These are phyloP conservation scores for Chalaropsis ovoidea DNA, from an alignment of 2,329 filamentous ascomycete genomes.

Conservation along the genomic window DNA sequence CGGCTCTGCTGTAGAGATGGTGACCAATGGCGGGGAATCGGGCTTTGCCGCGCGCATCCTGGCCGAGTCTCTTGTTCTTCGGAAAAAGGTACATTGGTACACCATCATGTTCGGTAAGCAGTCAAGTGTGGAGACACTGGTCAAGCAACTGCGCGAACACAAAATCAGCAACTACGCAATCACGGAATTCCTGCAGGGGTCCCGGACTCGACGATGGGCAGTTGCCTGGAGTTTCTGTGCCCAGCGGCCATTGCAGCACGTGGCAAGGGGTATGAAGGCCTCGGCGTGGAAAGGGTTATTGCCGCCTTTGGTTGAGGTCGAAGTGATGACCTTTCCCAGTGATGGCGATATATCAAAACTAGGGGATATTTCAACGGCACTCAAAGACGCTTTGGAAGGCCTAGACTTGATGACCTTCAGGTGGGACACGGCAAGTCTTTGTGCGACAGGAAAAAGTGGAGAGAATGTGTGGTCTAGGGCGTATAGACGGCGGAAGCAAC, in stretches of 20 bases:
- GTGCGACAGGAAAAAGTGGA: conserved; percentile 53
- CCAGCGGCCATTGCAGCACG: conserved; percentile 48
- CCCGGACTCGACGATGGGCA: conserved; percentile 73
- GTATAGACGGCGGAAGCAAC: not conserved
- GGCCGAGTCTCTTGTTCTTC: conserved; percentile 53
- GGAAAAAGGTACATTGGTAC: conserved; percentile 67
- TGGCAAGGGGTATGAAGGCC: conserved; percentile 39
- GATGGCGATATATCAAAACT: conserved; percentile 33
- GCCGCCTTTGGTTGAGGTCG: conserved; percentile 36
- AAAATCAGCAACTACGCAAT: conserved; percentile 70
- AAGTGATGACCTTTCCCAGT: conserved; percentile 39
- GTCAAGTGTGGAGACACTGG: conserved; percentile 51
- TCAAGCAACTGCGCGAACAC: conserved; percentile 49
- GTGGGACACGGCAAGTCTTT: conserved; percentile 46
- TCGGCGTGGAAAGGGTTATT: conserved; percentile 37
- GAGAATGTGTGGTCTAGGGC: conserved; percentile 52
- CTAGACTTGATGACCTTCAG: conserved; percentile 54
- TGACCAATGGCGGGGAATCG: conserved; percentile 66
- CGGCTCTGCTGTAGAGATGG: conserved; percentile 75
- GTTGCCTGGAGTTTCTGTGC: conserved; percentile 75
- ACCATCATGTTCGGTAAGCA: conserved; percentile 83
- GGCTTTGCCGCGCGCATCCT: conserved; percentile 64
- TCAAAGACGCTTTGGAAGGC: conserved; percentile 41
- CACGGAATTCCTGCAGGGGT: conserved; percentile 66
- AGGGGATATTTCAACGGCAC: conserved; percentile 31